Percentiles rank a stretch among this genome's conserved stretches.
phyloP scores from a whole-genome alignment of 768 basidiomycete genomes.

The Mycena indigotica region DNA sequence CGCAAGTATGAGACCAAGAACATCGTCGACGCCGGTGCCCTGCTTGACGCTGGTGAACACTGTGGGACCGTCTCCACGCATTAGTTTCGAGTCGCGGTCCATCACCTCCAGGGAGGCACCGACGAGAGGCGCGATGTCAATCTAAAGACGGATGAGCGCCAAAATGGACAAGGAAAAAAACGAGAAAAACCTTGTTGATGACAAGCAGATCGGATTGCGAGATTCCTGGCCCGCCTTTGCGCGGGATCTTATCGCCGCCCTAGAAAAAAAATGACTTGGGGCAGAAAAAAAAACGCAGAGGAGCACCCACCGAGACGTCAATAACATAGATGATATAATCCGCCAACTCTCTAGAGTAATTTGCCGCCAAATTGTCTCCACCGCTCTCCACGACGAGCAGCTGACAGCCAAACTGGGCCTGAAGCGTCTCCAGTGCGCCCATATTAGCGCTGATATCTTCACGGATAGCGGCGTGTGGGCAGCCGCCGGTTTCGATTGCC shows the following conservation, averaged over 20 bases:
- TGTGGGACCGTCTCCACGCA: slow-evolving; percentile 95
- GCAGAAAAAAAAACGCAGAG: not conserved
- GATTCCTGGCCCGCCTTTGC: slow-evolving; percentile 98
- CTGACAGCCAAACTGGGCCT: slow-evolving; percentile 88
- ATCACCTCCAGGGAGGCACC: slow-evolving; percentile 93
- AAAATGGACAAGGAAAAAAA: not conserved
- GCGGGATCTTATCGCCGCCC: slow-evolving; percentile 98
- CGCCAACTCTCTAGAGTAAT: slow-evolving; percentile 94
- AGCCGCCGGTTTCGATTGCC: slow-evolving; percentile 97
- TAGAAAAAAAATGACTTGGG: slow-evolving; percentile 28
- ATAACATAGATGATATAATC: slow-evolving; percentile 97
- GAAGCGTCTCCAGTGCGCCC: slow-evolving; percentile 92
- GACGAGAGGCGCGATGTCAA: slow-evolving; percentile 90
- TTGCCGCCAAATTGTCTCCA: slow-evolving; percentile 95
- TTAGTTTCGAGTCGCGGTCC: slow-evolving; percentile 87
- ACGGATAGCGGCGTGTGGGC: slow-evolving; percentile 96
- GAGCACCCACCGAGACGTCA: slow-evolving; percentile 68
- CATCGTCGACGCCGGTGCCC: slow-evolving; percentile 76
- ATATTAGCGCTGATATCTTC: slow-evolving; percentile 98
- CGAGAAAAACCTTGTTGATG: slow-evolving; percentile 78
- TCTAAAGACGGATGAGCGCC: slow-evolving; percentile 48
- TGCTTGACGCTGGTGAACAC: slow-evolving; percentile 86
- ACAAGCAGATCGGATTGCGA: slow-evolving; percentile 93
- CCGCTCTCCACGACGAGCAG: slow-evolving; percentile 94
- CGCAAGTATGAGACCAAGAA: slow-evolving; percentile 77